phyloP scores from a whole-genome alignment of 2,329 filamentous ascomycete genomes.

The Phaeosphaeria sp. region DNA sequence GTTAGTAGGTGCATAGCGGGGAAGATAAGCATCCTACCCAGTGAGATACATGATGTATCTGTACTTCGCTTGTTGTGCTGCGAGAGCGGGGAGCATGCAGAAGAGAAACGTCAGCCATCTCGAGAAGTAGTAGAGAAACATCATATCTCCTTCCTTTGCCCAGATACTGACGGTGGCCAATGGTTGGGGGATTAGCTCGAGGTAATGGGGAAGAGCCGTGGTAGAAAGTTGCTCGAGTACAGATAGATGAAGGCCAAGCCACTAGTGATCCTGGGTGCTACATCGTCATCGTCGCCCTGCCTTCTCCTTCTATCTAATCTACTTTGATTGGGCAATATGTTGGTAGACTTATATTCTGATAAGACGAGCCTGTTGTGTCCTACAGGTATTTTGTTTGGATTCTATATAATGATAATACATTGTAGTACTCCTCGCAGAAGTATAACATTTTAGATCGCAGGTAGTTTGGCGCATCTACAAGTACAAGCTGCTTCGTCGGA shows the following conservation, averaged over 20 bases:
- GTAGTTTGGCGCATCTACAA: too few species aligned
- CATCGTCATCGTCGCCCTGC: neutral
- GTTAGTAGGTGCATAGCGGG: neutral
- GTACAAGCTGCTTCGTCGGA: too few species aligned
- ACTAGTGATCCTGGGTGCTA: neutral
- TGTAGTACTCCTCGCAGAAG: too few species aligned
- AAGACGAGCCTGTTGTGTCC: too few species aligned
- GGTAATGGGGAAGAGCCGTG: neutral
- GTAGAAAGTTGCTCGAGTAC: neutral
- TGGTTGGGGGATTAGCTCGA: neutral
- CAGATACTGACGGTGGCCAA: too few species aligned
- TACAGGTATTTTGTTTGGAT: too few species aligned
- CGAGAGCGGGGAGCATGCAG: neutral
- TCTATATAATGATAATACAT: too few species aligned
- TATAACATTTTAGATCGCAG: too few species aligned
- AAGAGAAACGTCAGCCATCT: neutral
- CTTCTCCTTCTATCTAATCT: too few species aligned
- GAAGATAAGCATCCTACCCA: conserved; percentile 6
- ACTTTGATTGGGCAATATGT: too few species aligned
- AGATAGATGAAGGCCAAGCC: neutral
- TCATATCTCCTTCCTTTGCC: neutral
- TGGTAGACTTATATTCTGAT: too few species aligned
- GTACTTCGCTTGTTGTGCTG: neutral
- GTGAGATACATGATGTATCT: conserved; percentile 18
- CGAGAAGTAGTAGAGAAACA: neutral